Conservation (phyloP, 345 rosid species). For the Gossypium rotundifolium region DNA sequence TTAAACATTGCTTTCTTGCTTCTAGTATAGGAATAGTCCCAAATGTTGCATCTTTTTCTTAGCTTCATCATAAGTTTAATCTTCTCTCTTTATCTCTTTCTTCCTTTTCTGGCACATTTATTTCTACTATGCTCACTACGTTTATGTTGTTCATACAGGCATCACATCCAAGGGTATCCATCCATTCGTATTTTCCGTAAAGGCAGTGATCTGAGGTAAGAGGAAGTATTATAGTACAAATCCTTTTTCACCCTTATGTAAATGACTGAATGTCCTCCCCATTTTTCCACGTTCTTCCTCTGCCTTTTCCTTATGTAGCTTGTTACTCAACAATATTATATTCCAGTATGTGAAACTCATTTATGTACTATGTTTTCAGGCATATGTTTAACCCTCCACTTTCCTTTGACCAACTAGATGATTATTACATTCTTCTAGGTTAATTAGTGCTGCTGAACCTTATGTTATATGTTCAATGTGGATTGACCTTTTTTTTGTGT, state of each 20-base stretch:
- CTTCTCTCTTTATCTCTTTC: not conserved
- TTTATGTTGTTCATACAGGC: slow-evolving; percentile 38
- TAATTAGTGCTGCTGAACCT: not conserved
- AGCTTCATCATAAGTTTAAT: not conserved
- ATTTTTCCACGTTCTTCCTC: not conserved
- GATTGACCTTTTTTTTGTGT: slow-evolving; percentile 6
- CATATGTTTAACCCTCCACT: not conserved
- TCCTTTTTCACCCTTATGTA: not conserved
- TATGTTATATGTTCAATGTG: not conserved
- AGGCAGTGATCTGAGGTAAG: slow-evolving; percentile 85
- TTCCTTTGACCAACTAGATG: slow-evolving; percentile 1
- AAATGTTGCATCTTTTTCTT: not conserved
- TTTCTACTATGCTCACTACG: not conserved
- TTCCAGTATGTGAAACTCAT: not conserved
- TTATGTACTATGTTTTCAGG: not conserved
- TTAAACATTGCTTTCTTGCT: not conserved
- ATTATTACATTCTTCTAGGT: slow-evolving; percentile 1
- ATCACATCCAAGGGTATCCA: slow-evolving; percentile 96
- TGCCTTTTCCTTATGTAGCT: not conserved
- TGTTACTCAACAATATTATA: not conserved
- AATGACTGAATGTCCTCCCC: not conserved
- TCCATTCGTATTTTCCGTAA: slow-evolving; percentile 97
- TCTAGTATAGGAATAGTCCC: not conserved
- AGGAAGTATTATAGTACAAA: not conserved
- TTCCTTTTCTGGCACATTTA: not conserved